A percentile compares a stretch with the other conserved stretches of the same genome.
Conservation (phyloP, 768 basidiomycete species). For the Tylopilus sp. region DNA sequence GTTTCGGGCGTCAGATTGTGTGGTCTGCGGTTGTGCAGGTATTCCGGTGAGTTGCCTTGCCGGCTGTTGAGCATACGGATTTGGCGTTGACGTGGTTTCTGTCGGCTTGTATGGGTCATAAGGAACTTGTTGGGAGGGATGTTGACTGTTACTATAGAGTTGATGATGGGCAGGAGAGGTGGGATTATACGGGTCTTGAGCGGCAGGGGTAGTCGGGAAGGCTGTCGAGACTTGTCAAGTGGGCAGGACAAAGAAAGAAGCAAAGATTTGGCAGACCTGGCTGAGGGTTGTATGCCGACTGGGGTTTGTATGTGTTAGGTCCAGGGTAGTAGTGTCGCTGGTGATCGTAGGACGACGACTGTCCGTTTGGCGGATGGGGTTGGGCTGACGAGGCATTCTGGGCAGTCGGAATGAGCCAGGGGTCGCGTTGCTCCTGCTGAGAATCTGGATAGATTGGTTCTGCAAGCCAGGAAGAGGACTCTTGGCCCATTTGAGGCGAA, state of each 20-base stretch:
- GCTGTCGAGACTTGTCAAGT: slow-evolving; percentile 7
- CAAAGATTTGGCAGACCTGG: slow-evolving; percentile 22
- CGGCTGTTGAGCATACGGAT: slow-evolving; percentile 21
- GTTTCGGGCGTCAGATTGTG: slow-evolving; percentile 35
- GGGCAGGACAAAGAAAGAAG: not conserved
- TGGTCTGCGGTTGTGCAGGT: slow-evolving; percentile 19
- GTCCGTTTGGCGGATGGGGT: slow-evolving; percentile 11
- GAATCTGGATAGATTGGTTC: slow-evolving; percentile 29
- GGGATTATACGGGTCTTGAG: slow-evolving; percentile 27
- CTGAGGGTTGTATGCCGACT: slow-evolving; percentile 13
- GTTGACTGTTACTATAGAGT: slow-evolving; percentile 12
- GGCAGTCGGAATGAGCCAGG: slow-evolving; percentile 26
- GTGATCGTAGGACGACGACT: slow-evolving; percentile 22
- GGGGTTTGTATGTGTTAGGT: slow-evolving; percentile 25
- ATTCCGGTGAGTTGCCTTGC: slow-evolving; percentile 7
- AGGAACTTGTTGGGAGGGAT: slow-evolving; percentile 14
- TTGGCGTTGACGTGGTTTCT: slow-evolving; percentile 12
- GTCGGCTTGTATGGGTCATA: slow-evolving; percentile 39
- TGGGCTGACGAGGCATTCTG: slow-evolving; percentile 14
- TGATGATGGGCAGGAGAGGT: slow-evolving; percentile 16
- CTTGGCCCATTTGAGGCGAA: slow-evolving; percentile 32
- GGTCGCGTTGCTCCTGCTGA: slow-evolving; percentile 23
- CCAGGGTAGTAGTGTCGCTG: slow-evolving; percentile 33
- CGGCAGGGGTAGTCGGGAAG: slow-evolving; percentile 10
- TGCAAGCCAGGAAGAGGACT: slow-evolving; percentile 39